A percentile compares a stretch with the other conserved stretches of the same genome.
phyloP scores from a whole-genome alignment of 345 rosid species.

The Mercurialis annua region DNA sequence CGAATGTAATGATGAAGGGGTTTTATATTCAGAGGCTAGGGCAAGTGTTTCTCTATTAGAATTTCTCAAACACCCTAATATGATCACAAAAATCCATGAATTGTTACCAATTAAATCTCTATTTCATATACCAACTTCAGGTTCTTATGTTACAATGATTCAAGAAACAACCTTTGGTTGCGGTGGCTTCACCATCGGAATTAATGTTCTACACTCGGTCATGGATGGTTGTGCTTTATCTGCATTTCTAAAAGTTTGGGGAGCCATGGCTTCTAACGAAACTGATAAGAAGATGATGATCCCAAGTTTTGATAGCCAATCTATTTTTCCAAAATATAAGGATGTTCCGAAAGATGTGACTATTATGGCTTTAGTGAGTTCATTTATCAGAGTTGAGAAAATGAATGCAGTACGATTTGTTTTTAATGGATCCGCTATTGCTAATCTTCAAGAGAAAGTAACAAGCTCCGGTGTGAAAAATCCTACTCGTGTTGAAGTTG shows the following conservation, averaged over 20 bases:
- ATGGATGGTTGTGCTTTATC: conserved; percentile 38
- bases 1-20: conserved; percentile 2
- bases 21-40: conserved; percentile 6
- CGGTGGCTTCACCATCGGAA: conserved; percentile 41
- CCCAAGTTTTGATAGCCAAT: conserved; percentile 34
- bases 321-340: conserved; percentile 25
- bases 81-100: not conserved
- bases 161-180: conserved; percentile 31
- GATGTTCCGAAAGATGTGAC: not conserved
- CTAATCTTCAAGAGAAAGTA: conserved; percentile 29
- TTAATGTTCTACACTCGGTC: conserved; percentile 35
- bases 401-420: conserved; percentile 13
- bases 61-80: conserved; percentile 17
- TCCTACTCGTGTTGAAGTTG: conserved; percentile 47
- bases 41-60: not conserved
- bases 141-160: conserved; percentile 8
- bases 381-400: conserved; percentile 7
- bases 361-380: not conserved
- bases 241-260: conserved; percentile 40
- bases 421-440: not conserved
- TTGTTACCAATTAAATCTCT: conserved; percentile 8
- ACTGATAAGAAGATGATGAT: not conserved
- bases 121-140: conserved; percentile 1
- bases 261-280: conserved; percentile 19
- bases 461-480: conserved; percentile 27